These are phyloP conservation scores for Pseudocercospora cruenta DNA, from an alignment of 2,329 filamentous ascomycete species.

Conservation along the genomic window DNA sequence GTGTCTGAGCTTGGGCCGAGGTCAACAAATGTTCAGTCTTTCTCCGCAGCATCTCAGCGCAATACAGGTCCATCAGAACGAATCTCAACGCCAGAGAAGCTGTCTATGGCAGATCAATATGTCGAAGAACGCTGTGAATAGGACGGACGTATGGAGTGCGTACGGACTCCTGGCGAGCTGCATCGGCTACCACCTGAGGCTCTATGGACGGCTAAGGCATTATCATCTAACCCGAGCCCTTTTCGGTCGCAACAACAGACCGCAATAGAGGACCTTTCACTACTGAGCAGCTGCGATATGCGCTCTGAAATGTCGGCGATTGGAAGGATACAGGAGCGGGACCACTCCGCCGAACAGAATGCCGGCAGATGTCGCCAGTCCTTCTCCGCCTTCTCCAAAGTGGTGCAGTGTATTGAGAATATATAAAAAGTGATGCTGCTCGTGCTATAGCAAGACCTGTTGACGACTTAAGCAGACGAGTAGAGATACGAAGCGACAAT, in stretches of 20 bases:
- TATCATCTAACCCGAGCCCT: too few species aligned
- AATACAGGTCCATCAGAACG: too few species aligned
- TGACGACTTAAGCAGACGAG: not conserved
- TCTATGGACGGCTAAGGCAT: too few species aligned
- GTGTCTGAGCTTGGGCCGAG: not conserved
- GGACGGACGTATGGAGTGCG: too few species aligned
- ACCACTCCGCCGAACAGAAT: not conserved
- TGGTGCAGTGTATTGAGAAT: not conserved
- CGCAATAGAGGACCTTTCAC: not conserved
- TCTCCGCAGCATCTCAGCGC: not conserved
- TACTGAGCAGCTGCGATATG: not conserved
- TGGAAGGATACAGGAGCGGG: not conserved
- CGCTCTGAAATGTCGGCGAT: not conserved
- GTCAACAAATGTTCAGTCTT: not conserved
- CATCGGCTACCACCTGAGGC: too few species aligned
- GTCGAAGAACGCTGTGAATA: too few species aligned
- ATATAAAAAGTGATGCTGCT: not conserved
- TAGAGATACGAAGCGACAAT: conserved; percentile 26
- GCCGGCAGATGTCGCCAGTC: conserved; percentile 1
- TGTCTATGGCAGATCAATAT: too few species aligned
- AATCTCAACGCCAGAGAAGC: too few species aligned
- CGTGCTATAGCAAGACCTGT: not conserved
- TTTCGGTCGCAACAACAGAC: not conserved
- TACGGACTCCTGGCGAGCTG: too few species aligned
- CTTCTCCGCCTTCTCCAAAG: conserved; percentile 3